Evolutionary conservation across 1,284 basidiomycete genomes (phyloP).

Genomic region (Cryptococcus sp.): DNA sequence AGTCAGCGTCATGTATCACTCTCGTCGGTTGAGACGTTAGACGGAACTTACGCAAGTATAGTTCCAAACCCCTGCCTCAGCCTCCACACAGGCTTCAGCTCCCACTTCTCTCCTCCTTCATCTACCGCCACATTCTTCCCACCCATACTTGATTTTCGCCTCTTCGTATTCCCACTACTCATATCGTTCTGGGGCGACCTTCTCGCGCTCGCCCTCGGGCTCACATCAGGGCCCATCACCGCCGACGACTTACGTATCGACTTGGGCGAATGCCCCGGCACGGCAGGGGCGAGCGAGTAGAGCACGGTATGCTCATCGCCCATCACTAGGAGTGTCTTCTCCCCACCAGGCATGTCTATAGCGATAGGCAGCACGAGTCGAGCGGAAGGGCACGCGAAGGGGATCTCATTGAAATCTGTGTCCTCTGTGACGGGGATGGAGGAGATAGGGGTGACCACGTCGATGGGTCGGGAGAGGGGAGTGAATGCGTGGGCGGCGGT

Average conservation of each 20-base stretch:
- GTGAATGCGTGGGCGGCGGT: conserved; percentile 56
- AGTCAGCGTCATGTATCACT: too few relatives aligned
- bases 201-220: conserved; percentile 29
- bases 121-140: conserved; percentile 10
- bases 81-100: conserved; percentile 39
- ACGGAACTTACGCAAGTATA: conserved; percentile 39
- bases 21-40: too few relatives aligned
- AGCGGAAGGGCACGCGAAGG: conserved; percentile 45
- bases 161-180: conserved; percentile 32
- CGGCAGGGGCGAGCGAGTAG: conserved; percentile 23
- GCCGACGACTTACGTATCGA: conserved; percentile 16
- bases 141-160: conserved; percentile 38
- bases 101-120: conserved; percentile 20
- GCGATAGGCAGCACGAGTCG: conserved; percentile 34
- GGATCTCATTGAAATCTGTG: conserved; percentile 41
- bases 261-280: conserved; percentile 11
- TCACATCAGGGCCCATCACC: conserved; percentile 15
- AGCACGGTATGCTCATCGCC: conserved; percentile 46
- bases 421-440: conserved; percentile 16
- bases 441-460: conserved; percentile 57
- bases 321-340: conserved; percentile 32
- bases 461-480: conserved; percentile 47
- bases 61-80: conserved; percentile 48
- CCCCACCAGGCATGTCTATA: not conserved
- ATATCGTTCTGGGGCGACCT: conserved; percentile 39